Conservation (phyloP, 2,329 filamentous ascomycete genomes). For the Hymenoscyphus scutula region DNA sequence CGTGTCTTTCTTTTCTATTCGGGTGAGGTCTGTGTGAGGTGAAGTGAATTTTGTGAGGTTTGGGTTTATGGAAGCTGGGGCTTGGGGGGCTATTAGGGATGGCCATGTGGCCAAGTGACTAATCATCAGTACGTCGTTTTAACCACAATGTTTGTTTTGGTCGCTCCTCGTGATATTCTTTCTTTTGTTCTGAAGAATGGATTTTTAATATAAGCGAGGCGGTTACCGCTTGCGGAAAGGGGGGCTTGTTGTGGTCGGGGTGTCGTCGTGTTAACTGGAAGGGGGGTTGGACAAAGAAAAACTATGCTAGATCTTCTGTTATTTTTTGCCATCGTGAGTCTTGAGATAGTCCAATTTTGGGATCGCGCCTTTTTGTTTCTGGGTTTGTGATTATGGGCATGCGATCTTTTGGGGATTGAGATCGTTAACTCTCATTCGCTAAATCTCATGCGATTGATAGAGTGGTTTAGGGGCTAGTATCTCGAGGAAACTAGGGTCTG, state of each 20-base stretch:
- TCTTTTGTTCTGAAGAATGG: not conserved
- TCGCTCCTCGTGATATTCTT: no score
- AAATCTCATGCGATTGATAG: not conserved
- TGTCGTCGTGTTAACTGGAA: no score
- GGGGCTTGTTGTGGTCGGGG: no score
- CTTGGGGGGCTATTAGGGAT: no score
- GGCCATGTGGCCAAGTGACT: no score
- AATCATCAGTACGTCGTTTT: no score
- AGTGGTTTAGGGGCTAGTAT: not conserved
- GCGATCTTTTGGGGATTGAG: not conserved
- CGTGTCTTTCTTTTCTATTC: not conserved
- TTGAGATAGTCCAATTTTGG: no score
- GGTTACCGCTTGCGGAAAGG: slow-evolving; percentile 4
- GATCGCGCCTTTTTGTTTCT: not conserved
- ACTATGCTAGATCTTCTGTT: not conserved
- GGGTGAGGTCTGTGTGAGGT: not conserved
- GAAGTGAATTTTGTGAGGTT: not conserved
- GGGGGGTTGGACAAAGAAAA: no score
- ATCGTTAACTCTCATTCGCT: not conserved
- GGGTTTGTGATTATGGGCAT: no score
- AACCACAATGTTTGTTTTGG: no score
- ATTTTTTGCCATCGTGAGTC: not conserved
- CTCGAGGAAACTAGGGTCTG: not conserved
- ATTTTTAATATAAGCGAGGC: not conserved
- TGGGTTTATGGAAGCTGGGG: no score